A percentile compares a stretch with the other conserved stretches of the same genome.
These are phyloP conservation scores for Aspergillus sp. DNA, from an alignment of 2,329 filamentous ascomycete species.

Conservation along the genomic window DNA sequence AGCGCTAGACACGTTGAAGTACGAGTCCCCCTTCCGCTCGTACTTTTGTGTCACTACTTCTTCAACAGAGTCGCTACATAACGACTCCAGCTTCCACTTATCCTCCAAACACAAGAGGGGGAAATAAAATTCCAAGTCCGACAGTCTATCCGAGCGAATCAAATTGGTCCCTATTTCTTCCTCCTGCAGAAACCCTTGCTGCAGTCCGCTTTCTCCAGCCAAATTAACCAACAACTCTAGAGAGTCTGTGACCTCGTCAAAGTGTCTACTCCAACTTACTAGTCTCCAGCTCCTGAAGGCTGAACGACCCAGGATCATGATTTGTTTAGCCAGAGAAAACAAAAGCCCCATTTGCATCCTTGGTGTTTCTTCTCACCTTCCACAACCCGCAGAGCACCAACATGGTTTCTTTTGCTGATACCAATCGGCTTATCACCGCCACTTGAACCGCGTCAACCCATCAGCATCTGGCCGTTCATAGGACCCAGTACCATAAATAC, in stretches of 20 bases:
- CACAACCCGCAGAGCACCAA: neutral
- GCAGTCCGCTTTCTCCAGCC: neutral
- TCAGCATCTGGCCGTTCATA: neutral
- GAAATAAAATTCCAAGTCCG: neutral
- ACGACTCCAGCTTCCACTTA: neutral
- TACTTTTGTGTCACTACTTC: neutral
- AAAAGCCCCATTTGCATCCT: neutral
- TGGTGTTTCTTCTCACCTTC: neutral
- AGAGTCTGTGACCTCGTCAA: neutral
- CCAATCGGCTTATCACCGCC: conserved; percentile 1
- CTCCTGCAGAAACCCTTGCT: neutral
- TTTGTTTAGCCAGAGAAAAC: neutral
- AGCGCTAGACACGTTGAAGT: neutral
- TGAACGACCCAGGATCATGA: neutral
- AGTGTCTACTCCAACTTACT: neutral
- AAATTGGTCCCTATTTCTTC: neutral
- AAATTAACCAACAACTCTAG: neutral
- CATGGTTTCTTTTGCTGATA: neutral
- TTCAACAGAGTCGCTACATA: neutral
- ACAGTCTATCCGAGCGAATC: neutral
- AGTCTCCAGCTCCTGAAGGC: neutral
- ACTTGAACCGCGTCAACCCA: neutral
- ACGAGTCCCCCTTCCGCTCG: neutral
- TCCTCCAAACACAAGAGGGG: conserved; percentile 1
- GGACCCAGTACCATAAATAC: neutral